Evolutionary conservation across 2,329 filamentous ascomycete genomes (phyloP).

Genomic region (Aureobasidium musti): DNA sequence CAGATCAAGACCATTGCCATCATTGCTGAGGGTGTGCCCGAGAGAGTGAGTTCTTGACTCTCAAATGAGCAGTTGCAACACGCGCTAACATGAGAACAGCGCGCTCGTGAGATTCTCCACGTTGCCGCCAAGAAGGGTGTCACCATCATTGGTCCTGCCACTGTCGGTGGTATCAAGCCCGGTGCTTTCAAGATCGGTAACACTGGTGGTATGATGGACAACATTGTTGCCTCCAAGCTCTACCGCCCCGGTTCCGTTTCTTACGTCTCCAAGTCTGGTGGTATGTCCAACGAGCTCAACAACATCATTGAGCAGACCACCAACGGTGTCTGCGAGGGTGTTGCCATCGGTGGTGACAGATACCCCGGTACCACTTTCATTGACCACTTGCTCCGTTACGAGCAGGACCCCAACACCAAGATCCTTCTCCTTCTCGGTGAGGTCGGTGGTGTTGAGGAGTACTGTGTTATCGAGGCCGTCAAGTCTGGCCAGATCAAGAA

Average conservation of each 20-base stretch:
- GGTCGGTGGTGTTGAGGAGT: conserved; percentile 99
- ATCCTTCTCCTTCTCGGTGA: conserved; percentile 94
- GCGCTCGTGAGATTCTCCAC: conserved; percentile 96
- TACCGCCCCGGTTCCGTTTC: conserved; percentile 99
- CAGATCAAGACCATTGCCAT: conserved; percentile 99
- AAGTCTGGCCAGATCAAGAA: conserved; percentile 95
- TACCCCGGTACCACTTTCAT: conserved; percentile 99
- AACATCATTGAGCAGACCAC: conserved; percentile 98
- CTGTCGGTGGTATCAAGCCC: conserved; percentile 98
- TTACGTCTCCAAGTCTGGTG: conserved; percentile 99
- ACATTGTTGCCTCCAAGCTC: conserved; percentile 99
- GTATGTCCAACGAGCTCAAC: conserved; percentile 99
- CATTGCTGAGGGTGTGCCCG: conserved; percentile 98
- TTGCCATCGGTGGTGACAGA: conserved; percentile 98
- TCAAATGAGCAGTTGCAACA: neutral
- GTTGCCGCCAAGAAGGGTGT: conserved; percentile 98
- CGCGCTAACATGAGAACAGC: conserved; percentile 53
- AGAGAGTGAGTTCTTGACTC: conserved; percentile 68
- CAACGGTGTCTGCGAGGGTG: conserved; percentile 98
- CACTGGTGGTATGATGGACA: conserved; percentile 99
- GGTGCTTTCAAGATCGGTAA: conserved; percentile 99
- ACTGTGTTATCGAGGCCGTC: conserved; percentile 98
- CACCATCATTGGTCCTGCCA: conserved; percentile 97
- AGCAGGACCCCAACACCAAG: conserved; percentile 97
- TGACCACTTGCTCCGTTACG: conserved; percentile 95